These are phyloP conservation scores for Suillus occidentalis DNA, from an alignment of 768 basidiomycete genomes.

Conservation along the genomic window DNA sequence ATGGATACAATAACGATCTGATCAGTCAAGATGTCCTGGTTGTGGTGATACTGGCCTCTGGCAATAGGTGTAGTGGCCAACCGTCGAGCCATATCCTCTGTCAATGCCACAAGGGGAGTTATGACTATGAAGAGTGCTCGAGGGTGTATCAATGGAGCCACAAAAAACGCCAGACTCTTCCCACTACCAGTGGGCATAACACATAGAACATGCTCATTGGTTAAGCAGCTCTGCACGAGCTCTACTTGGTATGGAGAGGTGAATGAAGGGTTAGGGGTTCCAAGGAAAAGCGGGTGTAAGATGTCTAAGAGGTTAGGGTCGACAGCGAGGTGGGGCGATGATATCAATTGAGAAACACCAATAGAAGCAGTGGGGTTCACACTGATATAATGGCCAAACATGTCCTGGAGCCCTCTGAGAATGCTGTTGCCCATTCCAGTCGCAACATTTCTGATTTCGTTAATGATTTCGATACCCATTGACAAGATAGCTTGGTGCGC, in stretches of 20 bases:
- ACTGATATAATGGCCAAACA: neutral
- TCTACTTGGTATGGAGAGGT: conserved; percentile 9
- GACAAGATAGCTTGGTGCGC: neutral
- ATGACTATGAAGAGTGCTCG: conserved; percentile 5
- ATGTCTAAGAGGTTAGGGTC: neutral
- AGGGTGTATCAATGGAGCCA: conserved; percentile 4
- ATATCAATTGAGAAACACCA: neutral
- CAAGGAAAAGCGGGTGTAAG: neutral
- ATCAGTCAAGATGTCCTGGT: neutral
- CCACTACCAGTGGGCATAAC: conserved; percentile 16
- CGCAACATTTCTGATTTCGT: neutral
- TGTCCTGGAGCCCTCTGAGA: neutral
- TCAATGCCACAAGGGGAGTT: conserved; percentile 9
- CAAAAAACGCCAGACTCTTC: conserved; percentile 16
- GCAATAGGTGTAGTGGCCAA: neutral
- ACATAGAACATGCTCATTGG: conserved; percentile 6
- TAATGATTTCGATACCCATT: neutral
- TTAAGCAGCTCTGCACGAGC: conserved; percentile 11
- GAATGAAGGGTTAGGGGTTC: neutral
- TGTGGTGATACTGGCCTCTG: neutral
- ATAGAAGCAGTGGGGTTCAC: neutral
- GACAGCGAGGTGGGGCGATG: neutral
- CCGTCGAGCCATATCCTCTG: conserved; percentile 9
- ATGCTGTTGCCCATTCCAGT: neutral
- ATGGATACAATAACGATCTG: conserved; percentile 14